Conservation (phyloP, 2,329 filamentous ascomycete species). For the Aspergillus sergii region DNA sequence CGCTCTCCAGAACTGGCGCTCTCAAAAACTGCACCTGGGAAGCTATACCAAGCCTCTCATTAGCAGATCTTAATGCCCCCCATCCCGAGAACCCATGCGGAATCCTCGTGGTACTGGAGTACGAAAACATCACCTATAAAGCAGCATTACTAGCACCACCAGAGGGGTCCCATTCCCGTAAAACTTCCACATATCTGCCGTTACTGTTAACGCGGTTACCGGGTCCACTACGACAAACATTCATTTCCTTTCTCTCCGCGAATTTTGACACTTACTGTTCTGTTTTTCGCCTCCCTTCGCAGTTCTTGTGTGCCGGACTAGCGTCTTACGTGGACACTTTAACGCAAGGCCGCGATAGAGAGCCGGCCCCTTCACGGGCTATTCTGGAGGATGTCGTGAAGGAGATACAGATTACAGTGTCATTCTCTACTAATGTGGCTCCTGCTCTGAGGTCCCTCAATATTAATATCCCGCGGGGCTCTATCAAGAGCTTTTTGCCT, state of each 20-base stretch:
- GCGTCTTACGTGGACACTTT: constrained; percentile 39
- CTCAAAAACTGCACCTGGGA: constrained; percentile 53
- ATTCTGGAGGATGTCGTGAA: constrained; percentile 37
- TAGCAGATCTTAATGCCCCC: constrained; percentile 22
- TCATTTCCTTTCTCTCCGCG: constrained; percentile 52
- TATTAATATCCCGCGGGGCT: constrained; percentile 36
- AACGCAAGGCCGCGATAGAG: neutral
- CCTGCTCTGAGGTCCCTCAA: constrained; percentile 39
- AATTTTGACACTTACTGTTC: constrained; percentile 55
- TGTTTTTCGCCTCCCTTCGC: constrained; percentile 46
- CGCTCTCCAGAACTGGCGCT: constrained; percentile 49
- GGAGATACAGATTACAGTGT: constrained; percentile 43
- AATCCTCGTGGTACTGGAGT: constrained; percentile 52
- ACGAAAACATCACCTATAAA: constrained; percentile 53
- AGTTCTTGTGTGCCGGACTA: constrained; percentile 48
- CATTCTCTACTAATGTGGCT: constrained; percentile 38
- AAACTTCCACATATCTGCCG: constrained; percentile 50
- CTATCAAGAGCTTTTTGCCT: constrained; percentile 24
- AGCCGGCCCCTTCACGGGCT: constrained; percentile 3
- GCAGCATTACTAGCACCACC: constrained; percentile 51
- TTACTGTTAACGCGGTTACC: constrained; percentile 56
- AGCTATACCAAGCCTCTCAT: constrained; percentile 35
- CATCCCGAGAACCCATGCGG: constrained; percentile 34
- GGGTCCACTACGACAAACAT: constrained; percentile 50
- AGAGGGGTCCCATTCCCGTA: neutral